Evolutionary conservation across 495 filamentous ascomycete species (phyloP).

Genomic region (Rostrohypoxylon terebratum): DNA sequence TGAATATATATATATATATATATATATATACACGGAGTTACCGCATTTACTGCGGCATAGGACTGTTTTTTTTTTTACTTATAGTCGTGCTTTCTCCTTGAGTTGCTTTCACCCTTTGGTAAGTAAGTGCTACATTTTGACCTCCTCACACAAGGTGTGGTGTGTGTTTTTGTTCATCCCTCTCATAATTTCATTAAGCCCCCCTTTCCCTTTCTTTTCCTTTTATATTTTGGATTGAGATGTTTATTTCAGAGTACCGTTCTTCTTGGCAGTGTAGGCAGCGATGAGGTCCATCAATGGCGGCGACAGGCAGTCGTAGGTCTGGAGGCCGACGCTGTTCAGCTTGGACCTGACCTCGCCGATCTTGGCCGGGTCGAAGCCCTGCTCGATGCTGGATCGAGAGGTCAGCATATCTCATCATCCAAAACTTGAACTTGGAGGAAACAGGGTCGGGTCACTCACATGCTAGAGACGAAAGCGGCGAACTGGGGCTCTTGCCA

Average conservation of each 20-base stretch:
- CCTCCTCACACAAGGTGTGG: not conserved
- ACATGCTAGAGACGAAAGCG: slow-evolving; percentile 67
- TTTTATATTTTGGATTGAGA: not conserved
- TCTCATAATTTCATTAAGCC: not conserved
- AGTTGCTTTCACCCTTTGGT: not conserved
- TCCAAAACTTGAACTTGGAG: too few species aligned
- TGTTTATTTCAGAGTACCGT: slow-evolving; percentile 38
- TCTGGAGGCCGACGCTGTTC: slow-evolving; percentile 61
- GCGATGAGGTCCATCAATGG: slow-evolving; percentile 69
- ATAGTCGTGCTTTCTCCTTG: not conserved
- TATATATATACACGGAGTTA: slow-evolving; percentile 10
- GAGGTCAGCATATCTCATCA: not conserved
- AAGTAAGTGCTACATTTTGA: not conserved
- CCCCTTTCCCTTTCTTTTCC: not conserved
- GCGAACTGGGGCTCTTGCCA: slow-evolving; percentile 75
- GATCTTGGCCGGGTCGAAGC: slow-evolving; percentile 65
- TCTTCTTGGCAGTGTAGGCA: slow-evolving; percentile 64
- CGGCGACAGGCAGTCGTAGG: slow-evolving; percentile 68
- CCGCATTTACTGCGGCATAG: not conserved
- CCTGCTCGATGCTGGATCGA: slow-evolving; percentile 64
- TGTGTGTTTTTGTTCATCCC: not conserved
- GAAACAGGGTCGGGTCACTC: not conserved
- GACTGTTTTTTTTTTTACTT: not conserved
- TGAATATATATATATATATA: slow-evolving; percentile 3
- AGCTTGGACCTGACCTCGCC: slow-evolving; percentile 63